Evolutionary conservation across 2,329 filamentous ascomycete genomes (phyloP).

Genomic region (Pezicula radicicola): DNA sequence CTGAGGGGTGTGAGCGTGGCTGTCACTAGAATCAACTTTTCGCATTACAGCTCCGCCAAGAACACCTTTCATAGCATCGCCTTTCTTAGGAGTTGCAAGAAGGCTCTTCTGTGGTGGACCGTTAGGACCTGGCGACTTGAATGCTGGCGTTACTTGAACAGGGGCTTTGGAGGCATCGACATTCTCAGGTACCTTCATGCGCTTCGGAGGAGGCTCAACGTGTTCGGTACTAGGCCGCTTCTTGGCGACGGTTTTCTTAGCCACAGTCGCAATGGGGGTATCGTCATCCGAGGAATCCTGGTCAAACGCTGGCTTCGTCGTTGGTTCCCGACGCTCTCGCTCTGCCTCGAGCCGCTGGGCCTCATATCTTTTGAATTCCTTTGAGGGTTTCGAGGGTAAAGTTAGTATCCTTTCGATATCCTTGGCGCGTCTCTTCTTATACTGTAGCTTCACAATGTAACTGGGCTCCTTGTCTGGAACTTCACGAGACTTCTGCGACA

Average conservation of each 20-base stretch:
- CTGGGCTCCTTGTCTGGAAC: conserved; percentile 5
- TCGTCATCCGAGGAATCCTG: conserved; percentile 22
- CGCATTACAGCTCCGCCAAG: conserved; percentile 26
- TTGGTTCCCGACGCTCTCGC: conserved; percentile 10
- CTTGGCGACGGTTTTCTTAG: conserved; percentile 10
- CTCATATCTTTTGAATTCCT: conserved; percentile 8
- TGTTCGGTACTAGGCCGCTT: conserved; percentile 24
- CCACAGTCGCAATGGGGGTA: conserved; percentile 34
- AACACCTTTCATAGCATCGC: conserved; percentile 29
- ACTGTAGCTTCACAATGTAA: conserved; percentile 26
- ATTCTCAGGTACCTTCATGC: conserved; percentile 29
- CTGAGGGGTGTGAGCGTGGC: conserved; percentile 35
- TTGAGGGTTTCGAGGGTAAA: conserved; percentile 14
- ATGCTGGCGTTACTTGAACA: conserved; percentile 31
- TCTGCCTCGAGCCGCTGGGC: not conserved
- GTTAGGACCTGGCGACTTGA: conserved; percentile 29
- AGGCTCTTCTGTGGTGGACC: conserved; percentile 21
- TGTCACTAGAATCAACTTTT: conserved; percentile 35
- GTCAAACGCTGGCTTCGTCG: not conserved
- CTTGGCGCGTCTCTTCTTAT: conserved; percentile 21
- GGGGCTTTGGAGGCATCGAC: conserved; percentile 30
- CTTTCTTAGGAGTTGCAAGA: conserved; percentile 40
- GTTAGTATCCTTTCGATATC: conserved; percentile 24
- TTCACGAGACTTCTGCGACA: conserved; percentile 16
- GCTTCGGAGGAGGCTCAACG: conserved; percentile 29